Base-by-base conservation (phyloP, 2,329 filamentous ascomycete genomes). In the Acrodontium crateriforme region DNA sequence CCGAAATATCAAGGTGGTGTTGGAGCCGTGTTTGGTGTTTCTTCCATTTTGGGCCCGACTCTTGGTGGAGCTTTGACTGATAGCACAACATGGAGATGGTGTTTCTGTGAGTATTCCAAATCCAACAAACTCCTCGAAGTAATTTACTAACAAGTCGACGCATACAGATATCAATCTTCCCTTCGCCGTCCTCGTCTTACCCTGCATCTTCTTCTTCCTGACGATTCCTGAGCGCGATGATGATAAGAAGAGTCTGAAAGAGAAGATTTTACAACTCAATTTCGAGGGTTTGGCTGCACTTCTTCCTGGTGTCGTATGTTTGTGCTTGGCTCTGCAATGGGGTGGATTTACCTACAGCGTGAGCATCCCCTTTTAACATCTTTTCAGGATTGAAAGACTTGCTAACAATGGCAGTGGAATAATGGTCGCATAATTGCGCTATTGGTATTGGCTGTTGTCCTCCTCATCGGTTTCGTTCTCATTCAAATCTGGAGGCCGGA, bases 301-400 rank as follows among this genome's bases (percentile, higher is more conserved):
- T 7, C 49, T 64, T 31, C 50, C 44, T n/a, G 18, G 18, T 19
- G 38, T 58, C 10, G 37, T 59, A 12, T 58, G 49, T 36, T 54
- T 59, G 24, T 37, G 66, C 9, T 52, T 67, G 0, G 60, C 58
- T 2, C 45, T 68, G 4, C 59, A 67, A 34, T 63, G 54, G 42
- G 63, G 59, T 2, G 57, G 56, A 9, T 58, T 24, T 52, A 37
- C 10, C n/a, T 60, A 2, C 33, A 60, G 7, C 54, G 18, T 20
- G n/a, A 20, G 18, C 8, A n/a, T n/a, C 8, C n/a, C n/a, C 8
- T 20, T n/a, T 20, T 8, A 20, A 20, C n/a, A 8, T n/a, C 18
- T 20, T n/a, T 8, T n/a, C n/a, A 8, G 18, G 8, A 8, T 20
- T n/a, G n/a, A 20, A 8, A 8, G 18, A 20, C 18, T 8, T n/a